A percentile compares a stretch with the other conserved stretches of the same genome.
Evolutionary conservation across 2,329 filamentous ascomycete genomes (phyloP).

Genomic region (Pyricularia sp.): DNA sequence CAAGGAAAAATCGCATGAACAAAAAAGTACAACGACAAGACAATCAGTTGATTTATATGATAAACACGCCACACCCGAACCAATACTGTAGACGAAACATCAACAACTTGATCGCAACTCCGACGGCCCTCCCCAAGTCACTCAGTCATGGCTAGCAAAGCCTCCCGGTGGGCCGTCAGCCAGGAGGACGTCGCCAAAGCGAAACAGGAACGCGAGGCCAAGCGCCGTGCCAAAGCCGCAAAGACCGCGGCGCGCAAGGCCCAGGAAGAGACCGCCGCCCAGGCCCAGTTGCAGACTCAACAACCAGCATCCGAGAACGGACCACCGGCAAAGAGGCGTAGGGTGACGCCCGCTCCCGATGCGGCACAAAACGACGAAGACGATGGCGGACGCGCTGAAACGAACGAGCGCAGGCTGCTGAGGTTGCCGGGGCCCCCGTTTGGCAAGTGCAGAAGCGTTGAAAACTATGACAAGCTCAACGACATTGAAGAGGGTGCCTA

Average conservation of each 20-base stretch:
- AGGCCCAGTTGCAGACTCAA: constrained; percentile 13
- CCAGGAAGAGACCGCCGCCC: constrained; percentile 24
- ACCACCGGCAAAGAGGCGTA: constrained; percentile 49
- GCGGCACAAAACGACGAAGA: constrained; percentile 17
- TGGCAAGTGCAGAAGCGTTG: constrained; percentile 60
- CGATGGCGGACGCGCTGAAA: background rate
- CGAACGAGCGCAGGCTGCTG: constrained; percentile 41
- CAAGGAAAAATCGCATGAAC: background rate
- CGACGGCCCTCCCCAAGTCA: background rate
- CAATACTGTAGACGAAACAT: background rate
- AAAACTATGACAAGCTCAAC: constrained; percentile 85
- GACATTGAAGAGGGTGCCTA: constrained; percentile 97
- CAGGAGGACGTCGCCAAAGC: constrained; percentile 70
- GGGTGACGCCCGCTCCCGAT: constrained; percentile 33
- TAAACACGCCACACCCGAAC: background rate
- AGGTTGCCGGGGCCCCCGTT: constrained; percentile 59
- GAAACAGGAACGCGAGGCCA: constrained; percentile 73
- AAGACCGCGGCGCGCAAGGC: constrained; percentile 53
- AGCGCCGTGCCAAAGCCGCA: constrained; percentile 70
- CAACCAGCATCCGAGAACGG: constrained; percentile 16
- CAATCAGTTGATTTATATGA: background rate
- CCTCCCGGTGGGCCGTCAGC: constrained; percentile 77
- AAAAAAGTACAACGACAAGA: background rate
- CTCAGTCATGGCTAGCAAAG: constrained; percentile 41
- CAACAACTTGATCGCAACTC: background rate